Evolutionary conservation across 768 basidiomycete genomes (phyloP).

Genomic region (Kwoniella dendrophila): DNA sequence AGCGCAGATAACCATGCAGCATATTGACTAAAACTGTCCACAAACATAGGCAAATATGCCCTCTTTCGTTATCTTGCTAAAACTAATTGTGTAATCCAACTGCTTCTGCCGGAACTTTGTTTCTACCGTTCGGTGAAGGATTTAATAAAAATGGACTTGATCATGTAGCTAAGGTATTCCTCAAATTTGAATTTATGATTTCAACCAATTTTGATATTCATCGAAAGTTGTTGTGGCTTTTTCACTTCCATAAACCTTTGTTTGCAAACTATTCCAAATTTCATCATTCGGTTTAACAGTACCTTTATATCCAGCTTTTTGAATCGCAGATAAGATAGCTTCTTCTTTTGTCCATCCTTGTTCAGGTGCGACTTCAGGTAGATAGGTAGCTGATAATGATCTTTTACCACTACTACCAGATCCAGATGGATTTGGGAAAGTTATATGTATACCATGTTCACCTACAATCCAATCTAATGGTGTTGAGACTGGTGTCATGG

Average conservation of each 20-base stretch:
- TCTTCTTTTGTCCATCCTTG: conserved; percentile 94
- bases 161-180: too few species aligned
- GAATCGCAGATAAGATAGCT: conserved; percentile 85
- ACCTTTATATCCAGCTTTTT: conserved; percentile 75
- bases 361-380: conserved; percentile 87
- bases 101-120: too few species aligned
- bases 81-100: too few species aligned
- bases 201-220: too few species aligned
- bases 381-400: conserved; percentile 79
- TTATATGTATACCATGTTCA: conserved; percentile 85
- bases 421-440: conserved; percentile 64
- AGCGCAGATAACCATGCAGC: too few species aligned
- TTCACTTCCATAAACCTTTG: conserved; percentile 49
- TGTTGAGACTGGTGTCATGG: conserved; percentile 79
- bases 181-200: too few species aligned
- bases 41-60: too few species aligned
- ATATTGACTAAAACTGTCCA: too few species aligned
- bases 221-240: conserved; percentile 42
- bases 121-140: too few species aligned
- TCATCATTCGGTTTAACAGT: conserved; percentile 43
- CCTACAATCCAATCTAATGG: conserved; percentile 95
- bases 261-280: conserved; percentile 45
- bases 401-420: conserved; percentile 42
- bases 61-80: too few species aligned
- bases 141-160: too few species aligned